Evolutionary conservation across 164 flowering plant species (phyloP), one percentile per base, ranked within the genome.

Genomic region (Magnolia sinica): DNA sequence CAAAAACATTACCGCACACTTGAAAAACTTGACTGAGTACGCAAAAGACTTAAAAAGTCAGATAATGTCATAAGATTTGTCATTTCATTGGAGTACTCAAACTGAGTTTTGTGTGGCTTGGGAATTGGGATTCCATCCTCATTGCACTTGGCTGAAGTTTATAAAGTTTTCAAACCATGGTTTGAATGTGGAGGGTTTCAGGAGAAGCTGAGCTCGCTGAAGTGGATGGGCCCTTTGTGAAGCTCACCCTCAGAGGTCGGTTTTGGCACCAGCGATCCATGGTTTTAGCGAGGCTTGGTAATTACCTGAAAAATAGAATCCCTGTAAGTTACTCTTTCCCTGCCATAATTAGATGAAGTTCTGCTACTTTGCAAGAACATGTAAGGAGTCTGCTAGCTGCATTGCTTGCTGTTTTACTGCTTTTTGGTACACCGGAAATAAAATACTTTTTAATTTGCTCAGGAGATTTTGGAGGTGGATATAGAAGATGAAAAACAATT

Each of bases 391-490:
- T 63, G 65, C 22, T 18, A 63, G 23, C 10, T 27, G 29, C 29
- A 27, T 11, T 9, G 14, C 50, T 49, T 70, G 58, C 50, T 1
- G 3, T 37, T 63, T 27, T 73, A n/a, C 23, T 58, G 50, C 66
- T 59, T 55, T 16, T 59, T 58, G 45, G 45, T 37, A 37, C 0
- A 7, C 7, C 0, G 7, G 45, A 37, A 37, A 37, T 37, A 37
- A 37, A 37, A 27, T 22, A 58, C 14, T 23, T 6, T 16, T 45
- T n/a, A 52, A 7, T 31, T 66, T 61, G 24, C 37, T 63, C 82
- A 91, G 98, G 97, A 92, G 83, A 93, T 96, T 71, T 84, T 96
- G 90, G 99, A 93, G 86, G 98, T 93, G 13, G 93, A 91, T 49
- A 91, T 92, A 58, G 98, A 93, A 83, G 91, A 93, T 83, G 97